Evolutionary conservation across 208 protist genomes (phyloP).

Genomic region (Crithidia mellificae): DNA sequence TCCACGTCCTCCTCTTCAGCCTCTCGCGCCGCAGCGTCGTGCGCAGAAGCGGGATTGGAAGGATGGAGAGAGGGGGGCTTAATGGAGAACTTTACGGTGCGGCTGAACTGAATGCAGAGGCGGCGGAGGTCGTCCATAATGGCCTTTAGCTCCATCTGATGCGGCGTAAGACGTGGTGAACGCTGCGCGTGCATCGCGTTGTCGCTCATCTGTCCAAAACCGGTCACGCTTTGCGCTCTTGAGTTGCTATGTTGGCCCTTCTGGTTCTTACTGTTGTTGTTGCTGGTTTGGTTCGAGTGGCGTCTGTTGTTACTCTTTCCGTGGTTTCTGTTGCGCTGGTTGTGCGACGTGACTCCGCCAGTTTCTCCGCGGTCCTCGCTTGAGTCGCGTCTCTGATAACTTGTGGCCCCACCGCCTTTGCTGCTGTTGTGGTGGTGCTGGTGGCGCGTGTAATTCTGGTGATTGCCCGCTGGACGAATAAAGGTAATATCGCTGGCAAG

Average conservation of each 20-base stretch:
- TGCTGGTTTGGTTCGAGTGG: neutral
- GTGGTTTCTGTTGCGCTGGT: neutral
- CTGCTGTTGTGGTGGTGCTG: neutral
- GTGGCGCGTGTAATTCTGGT: neutral
- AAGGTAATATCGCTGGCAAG: conserved; percentile 82
- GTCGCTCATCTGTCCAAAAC: neutral
- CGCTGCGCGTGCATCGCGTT: neutral
- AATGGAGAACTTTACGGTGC: conserved; percentile 80
- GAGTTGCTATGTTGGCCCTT: neutral
- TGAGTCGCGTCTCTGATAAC: neutral
- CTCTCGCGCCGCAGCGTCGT: neutral
- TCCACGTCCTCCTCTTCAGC: conserved; percentile 1
- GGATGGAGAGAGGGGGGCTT: too few species aligned
- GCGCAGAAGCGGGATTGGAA: neutral
- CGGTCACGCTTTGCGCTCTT: too few species aligned
- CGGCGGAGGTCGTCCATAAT: conserved; percentile 75
- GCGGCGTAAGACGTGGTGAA: conserved; percentile 36
- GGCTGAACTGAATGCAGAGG: conserved; percentile 74
- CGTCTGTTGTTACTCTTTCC: neutral
- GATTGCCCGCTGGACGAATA: conserved; percentile 51
- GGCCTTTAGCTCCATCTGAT: conserved; percentile 75
- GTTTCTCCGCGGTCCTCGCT: neutral
- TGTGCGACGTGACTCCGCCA: neutral
- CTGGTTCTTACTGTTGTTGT: too few species aligned
- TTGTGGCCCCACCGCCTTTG: neutral